Evolutionary conservation across 2,329 filamentous ascomycete species (phyloP).

Genomic region (Lecanicillium sp.): DNA sequence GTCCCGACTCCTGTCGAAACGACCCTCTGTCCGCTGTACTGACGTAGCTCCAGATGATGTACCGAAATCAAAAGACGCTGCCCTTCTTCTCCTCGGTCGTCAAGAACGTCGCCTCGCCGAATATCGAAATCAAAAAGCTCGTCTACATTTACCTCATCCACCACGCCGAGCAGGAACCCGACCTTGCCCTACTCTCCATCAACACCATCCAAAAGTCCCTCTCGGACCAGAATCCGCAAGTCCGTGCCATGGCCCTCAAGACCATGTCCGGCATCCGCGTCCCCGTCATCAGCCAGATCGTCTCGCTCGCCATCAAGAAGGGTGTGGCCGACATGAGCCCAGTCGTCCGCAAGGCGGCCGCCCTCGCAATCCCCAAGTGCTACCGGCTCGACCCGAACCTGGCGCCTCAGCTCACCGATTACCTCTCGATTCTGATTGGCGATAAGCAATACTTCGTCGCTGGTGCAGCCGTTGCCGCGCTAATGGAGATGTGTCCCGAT

Average conservation of each 20-base stretch:
- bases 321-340: slow-evolving; percentile 92
- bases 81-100: slow-evolving; percentile 96
- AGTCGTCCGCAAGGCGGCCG: slow-evolving; percentile 85
- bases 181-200: slow-evolving; percentile 91
- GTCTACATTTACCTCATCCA: slow-evolving; percentile 98
- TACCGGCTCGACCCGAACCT: slow-evolving; percentile 84
- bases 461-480: slow-evolving; percentile 84
- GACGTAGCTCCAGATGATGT: slow-evolving; percentile 70
- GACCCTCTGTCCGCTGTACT: not conserved
- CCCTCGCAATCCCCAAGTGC: slow-evolving; percentile 91
- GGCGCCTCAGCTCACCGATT: slow-evolving; percentile 76
- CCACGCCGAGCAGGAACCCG: slow-evolving; percentile 92
- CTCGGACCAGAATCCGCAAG: slow-evolving; percentile 83
- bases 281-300: slow-evolving; percentile 95
- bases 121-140: slow-evolving; percentile 92
- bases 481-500: slow-evolving; percentile 83
- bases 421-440: slow-evolving; percentile 68
- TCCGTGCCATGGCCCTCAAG: slow-evolving; percentile 84
- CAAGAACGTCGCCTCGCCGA: slow-evolving; percentile 94
- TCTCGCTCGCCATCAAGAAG: slow-evolving; percentile 91
- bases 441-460: slow-evolving; percentile 97
- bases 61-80: slow-evolving; percentile 78
- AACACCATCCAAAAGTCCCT: slow-evolving; percentile 98
- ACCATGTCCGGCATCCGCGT: slow-evolving; percentile 98
- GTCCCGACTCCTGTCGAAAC: slow-evolving; percentile 22